These are phyloP conservation scores for Rhodotorula sp. DNA, from an alignment of 1,284 basidiomycete genomes.

Conservation along the genomic window DNA sequence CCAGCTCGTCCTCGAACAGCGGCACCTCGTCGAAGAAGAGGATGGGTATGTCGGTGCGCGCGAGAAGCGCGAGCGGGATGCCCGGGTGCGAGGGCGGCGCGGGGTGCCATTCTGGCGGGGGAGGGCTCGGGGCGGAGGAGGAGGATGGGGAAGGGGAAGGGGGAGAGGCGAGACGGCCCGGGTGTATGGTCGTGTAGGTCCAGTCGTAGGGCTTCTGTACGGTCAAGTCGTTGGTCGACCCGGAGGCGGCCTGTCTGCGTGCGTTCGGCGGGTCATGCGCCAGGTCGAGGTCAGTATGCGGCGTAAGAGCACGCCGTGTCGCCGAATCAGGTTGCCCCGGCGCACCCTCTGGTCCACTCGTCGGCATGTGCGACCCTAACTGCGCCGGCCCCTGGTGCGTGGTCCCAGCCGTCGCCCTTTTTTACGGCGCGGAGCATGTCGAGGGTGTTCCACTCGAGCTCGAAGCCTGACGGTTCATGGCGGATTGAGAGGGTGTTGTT, in stretches of 20 bases:
- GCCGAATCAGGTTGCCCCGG: neutral
- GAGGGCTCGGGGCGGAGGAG: neutral
- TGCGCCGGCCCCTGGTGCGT: conserved; percentile 67
- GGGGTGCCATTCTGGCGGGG: conserved; percentile 29
- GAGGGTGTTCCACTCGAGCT: conserved; percentile 55
- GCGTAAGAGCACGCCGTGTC: too few relatives aligned
- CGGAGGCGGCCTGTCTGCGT: conserved; percentile 60
- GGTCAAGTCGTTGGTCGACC: conserved; percentile 14
- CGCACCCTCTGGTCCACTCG: conserved; percentile 83
- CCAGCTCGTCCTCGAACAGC: conserved; percentile 89
- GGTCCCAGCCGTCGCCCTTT: conserved; percentile 58
- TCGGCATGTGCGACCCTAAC: conserved; percentile 95
- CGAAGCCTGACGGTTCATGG: conserved; percentile 45
- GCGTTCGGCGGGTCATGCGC: neutral
- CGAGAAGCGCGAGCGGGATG: conserved; percentile 79
- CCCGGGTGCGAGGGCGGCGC: conserved; percentile 54
- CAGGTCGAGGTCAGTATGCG: neutral
- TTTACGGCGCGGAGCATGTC: conserved; percentile 72
- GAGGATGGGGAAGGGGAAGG: neutral
- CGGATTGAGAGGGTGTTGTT: conserved; percentile 71
- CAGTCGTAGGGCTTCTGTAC: conserved; percentile 83
- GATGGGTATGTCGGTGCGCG: conserved; percentile 82
- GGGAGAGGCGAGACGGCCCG: conserved; percentile 57
- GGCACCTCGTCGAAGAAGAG: conserved; percentile 91
- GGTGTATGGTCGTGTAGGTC: conserved; percentile 92